phyloP scores from a whole-genome alignment of 176 grass and related monocot species.

The Zoysia pacifica region DNA sequence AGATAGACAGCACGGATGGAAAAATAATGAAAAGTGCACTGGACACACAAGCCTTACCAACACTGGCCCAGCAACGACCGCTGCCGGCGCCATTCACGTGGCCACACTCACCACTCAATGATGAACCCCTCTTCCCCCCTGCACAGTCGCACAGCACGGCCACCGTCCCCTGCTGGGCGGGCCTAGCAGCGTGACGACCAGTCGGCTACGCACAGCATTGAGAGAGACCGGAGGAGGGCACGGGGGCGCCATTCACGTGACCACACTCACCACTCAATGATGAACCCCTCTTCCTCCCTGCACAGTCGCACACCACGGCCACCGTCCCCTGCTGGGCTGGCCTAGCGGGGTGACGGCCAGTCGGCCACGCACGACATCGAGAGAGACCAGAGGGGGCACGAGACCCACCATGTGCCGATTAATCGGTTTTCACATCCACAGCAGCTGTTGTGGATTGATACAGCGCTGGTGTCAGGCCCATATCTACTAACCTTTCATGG shows the following conservation, averaged over 20 bases:
- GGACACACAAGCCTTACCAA: neutral
- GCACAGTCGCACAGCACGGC: neutral
- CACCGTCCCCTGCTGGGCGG: neutral
- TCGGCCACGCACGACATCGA: neutral
- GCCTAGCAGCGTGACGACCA: neutral
- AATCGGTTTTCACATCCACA: too few relatives aligned
- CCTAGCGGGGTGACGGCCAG: neutral
- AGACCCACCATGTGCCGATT: too few relatives aligned
- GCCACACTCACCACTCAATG: neutral
- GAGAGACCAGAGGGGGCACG: neutral
- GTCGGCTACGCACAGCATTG: neutral
- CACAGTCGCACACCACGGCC: neutral
- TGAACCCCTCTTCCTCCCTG: neutral
- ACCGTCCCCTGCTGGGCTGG: neutral
- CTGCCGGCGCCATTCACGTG: slow-evolving; percentile 2
- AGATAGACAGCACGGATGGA: neutral
- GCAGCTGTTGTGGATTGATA: too few relatives aligned
- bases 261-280: neutral
- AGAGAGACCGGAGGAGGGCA: neutral
- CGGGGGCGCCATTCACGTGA: neutral
- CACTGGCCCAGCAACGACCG: neutral
- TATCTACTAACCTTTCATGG: too few relatives aligned
- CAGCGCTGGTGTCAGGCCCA: too few relatives aligned
- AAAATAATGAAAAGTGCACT: slow-evolving; percentile 3
- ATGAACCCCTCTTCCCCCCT: neutral